Conservation (phyloP, 2,329 filamentous ascomycete species). For the Aspergillus pseudonomiae region DNA sequence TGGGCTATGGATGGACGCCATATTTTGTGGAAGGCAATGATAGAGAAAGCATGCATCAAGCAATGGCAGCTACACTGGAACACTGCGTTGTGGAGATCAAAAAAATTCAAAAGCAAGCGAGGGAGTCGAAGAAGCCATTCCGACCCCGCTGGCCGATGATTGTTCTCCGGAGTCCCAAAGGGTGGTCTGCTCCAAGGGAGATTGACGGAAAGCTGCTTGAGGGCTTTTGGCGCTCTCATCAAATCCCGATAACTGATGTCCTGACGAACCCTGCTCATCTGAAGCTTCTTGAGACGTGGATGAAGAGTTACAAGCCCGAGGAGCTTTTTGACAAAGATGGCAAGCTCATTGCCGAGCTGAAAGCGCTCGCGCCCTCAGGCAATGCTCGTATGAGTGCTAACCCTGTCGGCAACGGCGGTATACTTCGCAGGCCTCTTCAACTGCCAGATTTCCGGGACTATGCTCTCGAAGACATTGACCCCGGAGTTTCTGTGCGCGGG, state of each 20-base stretch:
- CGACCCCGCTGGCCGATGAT: constrained; percentile 80
- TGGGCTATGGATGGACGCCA: constrained; percentile 76
- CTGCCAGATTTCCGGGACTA: constrained; percentile 73
- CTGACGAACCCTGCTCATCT: constrained; percentile 67
- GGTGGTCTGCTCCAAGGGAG: constrained; percentile 76
- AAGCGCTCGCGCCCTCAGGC: constrained; percentile 66
- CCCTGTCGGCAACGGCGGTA: constrained; percentile 72
- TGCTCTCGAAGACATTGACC: constrained; percentile 62
- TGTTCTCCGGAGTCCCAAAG: constrained; percentile 74
- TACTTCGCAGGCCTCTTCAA: constrained; percentile 66
- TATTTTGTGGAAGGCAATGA: constrained; percentile 81
- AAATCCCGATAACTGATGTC: constrained; percentile 75
- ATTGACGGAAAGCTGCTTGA: constrained; percentile 70
- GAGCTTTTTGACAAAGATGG: constrained; percentile 69
- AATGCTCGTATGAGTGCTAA: constrained; percentile 75
- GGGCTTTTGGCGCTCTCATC: constrained; percentile 79
- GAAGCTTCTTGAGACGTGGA: constrained; percentile 73
- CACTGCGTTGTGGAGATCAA: constrained; percentile 71
- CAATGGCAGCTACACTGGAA: constrained; percentile 77
- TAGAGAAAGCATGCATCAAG: constrained; percentile 74
- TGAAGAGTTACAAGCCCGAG: constrained; percentile 75
- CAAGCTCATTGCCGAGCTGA: constrained; percentile 64
- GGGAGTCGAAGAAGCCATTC: constrained; percentile 69
- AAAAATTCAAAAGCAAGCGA: constrained; percentile 70
- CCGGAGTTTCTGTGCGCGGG: constrained; percentile 59